phyloP scores from a whole-genome alignment of 2,329 filamentous ascomycete genomes.

The Endocalyx cinctus region DNA sequence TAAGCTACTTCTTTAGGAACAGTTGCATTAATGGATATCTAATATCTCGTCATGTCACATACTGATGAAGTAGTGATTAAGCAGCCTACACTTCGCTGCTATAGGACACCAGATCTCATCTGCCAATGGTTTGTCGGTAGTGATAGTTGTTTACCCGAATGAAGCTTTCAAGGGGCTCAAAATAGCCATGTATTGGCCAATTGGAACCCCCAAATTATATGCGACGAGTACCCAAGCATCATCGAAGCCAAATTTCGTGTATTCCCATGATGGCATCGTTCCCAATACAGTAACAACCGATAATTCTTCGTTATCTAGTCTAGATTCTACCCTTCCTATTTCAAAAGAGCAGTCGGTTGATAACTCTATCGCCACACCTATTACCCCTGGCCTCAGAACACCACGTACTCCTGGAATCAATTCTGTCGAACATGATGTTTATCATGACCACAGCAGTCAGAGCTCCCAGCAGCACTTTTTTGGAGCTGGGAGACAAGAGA shows the following conservation, averaged over 20 bases:
- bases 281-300: slow-evolving; percentile 29
- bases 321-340: too few relatives aligned
- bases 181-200: slow-evolving; percentile 81
- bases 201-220: slow-evolving; percentile 79
- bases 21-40: too few relatives aligned
- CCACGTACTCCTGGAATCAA: slow-evolving; percentile 55
- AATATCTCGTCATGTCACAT: too few relatives aligned
- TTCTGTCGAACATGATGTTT: slow-evolving; percentile 52
- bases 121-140: too few relatives aligned
- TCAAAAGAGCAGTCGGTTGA: too few relatives aligned
- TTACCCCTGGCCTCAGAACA: slow-evolving; percentile 41
- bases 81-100: too few relatives aligned
- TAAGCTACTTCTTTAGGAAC: too few relatives aligned
- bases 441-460: slow-evolving; percentile 25
- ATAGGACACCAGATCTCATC: slow-evolving; percentile 7
- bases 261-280: slow-evolving; percentile 59
- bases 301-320: slow-evolving; percentile 21
- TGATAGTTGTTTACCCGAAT: too few relatives aligned
- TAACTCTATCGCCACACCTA: slow-evolving; percentile 29
- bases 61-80: too few relatives aligned
- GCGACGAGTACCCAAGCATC: slow-evolving; percentile 64
- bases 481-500: slow-evolving; percentile 33
- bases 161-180: slow-evolving; percentile 28
- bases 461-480: slow-evolving; percentile 22
- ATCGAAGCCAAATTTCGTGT: slow-evolving; percentile 40